A percentile compares a stretch with the other conserved stretches of the same genome.
Evolutionary conservation across 495 filamentous ascomycete species (phyloP).

Genomic region (Pseudomonodictys pantanalensis): DNA sequence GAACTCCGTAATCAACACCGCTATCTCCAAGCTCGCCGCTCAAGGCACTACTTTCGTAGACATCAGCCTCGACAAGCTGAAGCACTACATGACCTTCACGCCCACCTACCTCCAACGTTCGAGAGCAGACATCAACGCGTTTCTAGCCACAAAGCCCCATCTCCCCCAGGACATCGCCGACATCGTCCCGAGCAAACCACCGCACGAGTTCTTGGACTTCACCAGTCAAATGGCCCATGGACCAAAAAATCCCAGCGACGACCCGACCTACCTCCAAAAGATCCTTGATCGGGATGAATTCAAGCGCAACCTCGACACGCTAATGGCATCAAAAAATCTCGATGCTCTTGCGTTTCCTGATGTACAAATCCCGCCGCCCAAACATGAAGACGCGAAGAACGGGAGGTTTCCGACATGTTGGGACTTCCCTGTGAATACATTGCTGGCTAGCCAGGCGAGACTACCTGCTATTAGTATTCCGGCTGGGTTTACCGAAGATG

Average conservation of each 20-base stretch:
- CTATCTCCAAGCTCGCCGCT: constrained; percentile 28
- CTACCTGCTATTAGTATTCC: background rate
- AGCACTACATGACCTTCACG: constrained; percentile 35
- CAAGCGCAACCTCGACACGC: constrained; percentile 9
- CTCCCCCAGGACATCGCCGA: constrained; percentile 24
- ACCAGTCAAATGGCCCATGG: constrained; percentile 9
- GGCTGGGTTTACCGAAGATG: background rate
- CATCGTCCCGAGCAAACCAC: background rate
- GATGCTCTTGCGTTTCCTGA: constrained; percentile 9
- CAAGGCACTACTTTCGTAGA: constrained; percentile 35
- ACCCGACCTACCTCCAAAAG: background rate
- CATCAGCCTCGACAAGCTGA: constrained; percentile 38
- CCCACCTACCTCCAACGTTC: constrained; percentile 35
- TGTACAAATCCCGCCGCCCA: constrained; percentile 1
- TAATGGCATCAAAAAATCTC: constrained; percentile 6
- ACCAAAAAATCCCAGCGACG: constrained; percentile 3
- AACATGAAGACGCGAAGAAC: constrained; percentile 1
- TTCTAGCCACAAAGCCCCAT: constrained; percentile 34
- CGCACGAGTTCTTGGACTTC: constrained; percentile 18
- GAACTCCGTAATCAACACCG: constrained; percentile 30
- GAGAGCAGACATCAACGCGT: constrained; percentile 39
- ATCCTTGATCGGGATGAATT: constrained; percentile 15
- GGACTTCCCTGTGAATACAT: constrained; percentile 5
- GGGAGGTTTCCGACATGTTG: background rate
- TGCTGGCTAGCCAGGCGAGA: constrained; percentile 1